Base-by-base conservation (phyloP, 2,329 filamentous ascomycete genomes). In the Diaporthe sp. region DNA sequence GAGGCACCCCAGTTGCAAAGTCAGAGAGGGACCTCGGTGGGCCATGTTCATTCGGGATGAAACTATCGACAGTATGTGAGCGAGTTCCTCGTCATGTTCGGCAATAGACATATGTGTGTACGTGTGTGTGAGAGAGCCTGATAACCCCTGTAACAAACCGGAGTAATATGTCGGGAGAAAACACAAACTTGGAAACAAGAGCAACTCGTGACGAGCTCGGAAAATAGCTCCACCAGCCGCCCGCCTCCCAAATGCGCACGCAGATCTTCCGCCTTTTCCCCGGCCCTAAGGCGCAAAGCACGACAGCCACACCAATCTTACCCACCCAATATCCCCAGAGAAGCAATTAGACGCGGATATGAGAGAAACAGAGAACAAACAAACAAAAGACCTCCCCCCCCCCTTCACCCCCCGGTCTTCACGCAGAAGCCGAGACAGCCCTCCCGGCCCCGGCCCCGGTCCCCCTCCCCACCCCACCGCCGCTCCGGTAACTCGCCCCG, bases 401-500 rank as follows among this genome's bases (percentile, higher is more conserved):
- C 50, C 50, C 30, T 3, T 3, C n/a, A 37, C 32, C 27, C 19
- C 42, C 17, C 4, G 42, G 42, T 27, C 22, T 1, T 56, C 37
- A 73, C n/a, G 70, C 73, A 65, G 63, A 63, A 53, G 65, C 73
- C 30, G 70, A 68, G 12, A 73, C 70, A 35, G 32, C 19, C 59
- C 53, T 25, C 17, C 71, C 63, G 15, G 30, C 27, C 61, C 68
- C 70, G 25, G 32, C 30, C 58, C 68, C 70, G 27, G 61, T 73
- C 7, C 61, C 61, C 22, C 61, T 35, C 2, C 61, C 61, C 10
- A 30, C 44, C 4, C 44, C 63, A 1, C 44, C 22, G 44, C 44
- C 27, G 63, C 66, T 76, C 42, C 77, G 77, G 73, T 80, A 82
- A 13, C 79, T 80, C 15, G 78, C 78, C 3, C 79, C 79, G 50